These are phyloP conservation scores for Coemansia sp. DNA, from an alignment of 192 early-diverging fungal genomes.

Conservation along the genomic window DNA sequence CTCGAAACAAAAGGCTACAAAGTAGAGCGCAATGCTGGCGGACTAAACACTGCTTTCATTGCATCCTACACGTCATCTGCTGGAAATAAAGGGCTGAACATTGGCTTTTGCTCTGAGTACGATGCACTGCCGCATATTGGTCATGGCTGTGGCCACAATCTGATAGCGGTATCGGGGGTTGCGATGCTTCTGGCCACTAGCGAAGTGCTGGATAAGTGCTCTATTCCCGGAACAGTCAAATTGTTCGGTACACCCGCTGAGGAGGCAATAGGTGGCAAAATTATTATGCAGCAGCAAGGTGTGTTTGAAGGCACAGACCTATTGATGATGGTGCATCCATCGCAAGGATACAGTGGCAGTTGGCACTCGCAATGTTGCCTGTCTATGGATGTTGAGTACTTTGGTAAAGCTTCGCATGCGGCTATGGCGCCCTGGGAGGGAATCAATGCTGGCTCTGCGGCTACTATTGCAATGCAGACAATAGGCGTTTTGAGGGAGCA, in stretches of 20 bases:
- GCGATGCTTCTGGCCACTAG: slow-evolving; percentile 59
- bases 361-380: slow-evolving; percentile 53
- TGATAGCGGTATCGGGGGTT: slow-evolving; percentile 70
- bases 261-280: slow-evolving; percentile 71
- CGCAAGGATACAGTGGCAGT: slow-evolving; percentile 53
- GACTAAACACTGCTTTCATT: slow-evolving; percentile 72
- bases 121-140: slow-evolving; percentile 69
- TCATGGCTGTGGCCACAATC: slow-evolving; percentile 70
- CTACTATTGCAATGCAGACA: slow-evolving; percentile 62
- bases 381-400: slow-evolving; percentile 61
- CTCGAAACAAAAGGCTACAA: slow-evolving; percentile 64
- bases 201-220: slow-evolving; percentile 38
- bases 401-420: slow-evolving; percentile 72
- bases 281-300: slow-evolving; percentile 63
- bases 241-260: slow-evolving; percentile 80
- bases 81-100: slow-evolving; percentile 37
- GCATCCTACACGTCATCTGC: slow-evolving; percentile 59
- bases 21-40: slow-evolving; percentile 60
- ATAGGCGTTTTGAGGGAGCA: slow-evolving; percentile 74
- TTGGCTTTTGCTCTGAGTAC: slow-evolving; percentile 66
- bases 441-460: slow-evolving; percentile 78
- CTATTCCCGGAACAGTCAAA: slow-evolving; percentile 60
- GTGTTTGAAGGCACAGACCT: slow-evolving; percentile 71
- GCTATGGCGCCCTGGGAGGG: slow-evolving; percentile 65
- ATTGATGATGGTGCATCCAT: slow-evolving; percentile 81